Evolutionary conservation across 352 stramenopile species (phyloP), one percentile per base, ranked within the genome.

Genomic region (Saprolegnia diclina): DNA sequence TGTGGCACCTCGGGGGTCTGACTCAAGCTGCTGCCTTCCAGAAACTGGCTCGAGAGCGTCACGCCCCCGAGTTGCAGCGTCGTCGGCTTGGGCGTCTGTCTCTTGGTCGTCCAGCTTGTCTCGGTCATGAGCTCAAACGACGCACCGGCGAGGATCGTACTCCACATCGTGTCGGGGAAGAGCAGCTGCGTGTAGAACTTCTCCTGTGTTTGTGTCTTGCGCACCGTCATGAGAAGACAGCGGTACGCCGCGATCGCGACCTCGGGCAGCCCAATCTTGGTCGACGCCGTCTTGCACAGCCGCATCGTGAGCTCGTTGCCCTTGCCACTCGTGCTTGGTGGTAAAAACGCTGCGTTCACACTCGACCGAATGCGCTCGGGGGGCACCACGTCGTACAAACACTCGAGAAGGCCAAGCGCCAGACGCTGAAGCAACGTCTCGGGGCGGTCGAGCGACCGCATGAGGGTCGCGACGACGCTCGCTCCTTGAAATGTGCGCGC

Each of bases 111-210:
- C 50, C 42, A 57, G 5, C 79, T 78, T 0, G 82, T 92, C 67
- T 91, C 76, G 0, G 76, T 77, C 22, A 29, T 68, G 16, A 94
- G 65, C 4, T 78, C 67, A 48, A 85, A 84, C 53, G 80, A 66
- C 45, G 26, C 72, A 1, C 71, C 38, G 32, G 91, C 81, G 7
- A 92, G 35, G 48, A 94, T 85, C 26, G 91, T 94, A 11, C 42
- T 62, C 82, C 84, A 92, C 9, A 92, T 71, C 9, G 76, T 73
- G 1, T 88, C 74, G 68, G 90, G 84, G 65, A 94, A 92, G 45
- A 94, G 72, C 42, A 94, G 88, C 70, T 94, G 86, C 61, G 91
- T 84, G 56, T 87, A 94, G 64, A 94, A 89, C 61, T 94, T 94
- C 50, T 94, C 84, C 50, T 92, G 82, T 26, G 91, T 94, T 73